Percentiles rank a stretch among this genome's conserved stretches.
Evolutionary conservation across 2,329 filamentous ascomycete genomes (phyloP).

Genomic region (Fusarium dlaminii): DNA sequence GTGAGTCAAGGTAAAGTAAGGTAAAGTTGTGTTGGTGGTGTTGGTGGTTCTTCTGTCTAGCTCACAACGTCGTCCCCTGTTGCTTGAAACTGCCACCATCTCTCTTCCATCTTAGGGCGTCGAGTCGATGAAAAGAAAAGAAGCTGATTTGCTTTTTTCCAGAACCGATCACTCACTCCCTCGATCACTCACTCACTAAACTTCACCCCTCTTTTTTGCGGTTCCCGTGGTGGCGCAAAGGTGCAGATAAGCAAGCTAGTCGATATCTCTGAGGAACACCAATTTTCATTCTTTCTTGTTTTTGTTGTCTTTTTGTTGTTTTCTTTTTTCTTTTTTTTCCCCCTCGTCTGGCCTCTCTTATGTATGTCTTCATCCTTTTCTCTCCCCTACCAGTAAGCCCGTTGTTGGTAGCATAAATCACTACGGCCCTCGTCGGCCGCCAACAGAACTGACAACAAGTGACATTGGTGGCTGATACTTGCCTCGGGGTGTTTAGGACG

Average conservation of each 20-base stretch:
- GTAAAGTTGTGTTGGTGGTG: conserved; percentile 1
- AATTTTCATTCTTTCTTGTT: neutral
- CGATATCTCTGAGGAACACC: neutral
- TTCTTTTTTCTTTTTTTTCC: neutral
- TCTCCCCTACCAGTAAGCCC: neutral
- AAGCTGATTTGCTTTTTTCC: conserved; percentile 16
- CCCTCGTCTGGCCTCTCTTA: neutral
- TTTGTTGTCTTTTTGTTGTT: neutral
- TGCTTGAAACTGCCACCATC: conserved; percentile 16
- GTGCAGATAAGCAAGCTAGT: neutral
- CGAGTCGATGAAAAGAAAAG: neutral
- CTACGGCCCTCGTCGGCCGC: neutral
- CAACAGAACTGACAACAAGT: conserved; percentile 8
- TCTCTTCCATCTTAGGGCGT: neutral
- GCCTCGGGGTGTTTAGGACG: neutral
- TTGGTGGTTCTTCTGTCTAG: neutral
- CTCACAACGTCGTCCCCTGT: conserved; percentile 5
- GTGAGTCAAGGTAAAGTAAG: neutral
- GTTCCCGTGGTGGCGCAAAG: neutral
- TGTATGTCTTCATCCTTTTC: neutral
- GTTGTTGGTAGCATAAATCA: neutral
- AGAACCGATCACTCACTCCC: neutral
- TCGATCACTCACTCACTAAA: neutral
- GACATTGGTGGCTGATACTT: conserved; percentile 14
- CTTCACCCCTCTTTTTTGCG: conserved; percentile 6